Percentiles rank a stretch among this genome's conserved stretches.
Conservation (phyloP, 2,329 filamentous ascomycete species). For the Colletotrichum abscissum region DNA sequence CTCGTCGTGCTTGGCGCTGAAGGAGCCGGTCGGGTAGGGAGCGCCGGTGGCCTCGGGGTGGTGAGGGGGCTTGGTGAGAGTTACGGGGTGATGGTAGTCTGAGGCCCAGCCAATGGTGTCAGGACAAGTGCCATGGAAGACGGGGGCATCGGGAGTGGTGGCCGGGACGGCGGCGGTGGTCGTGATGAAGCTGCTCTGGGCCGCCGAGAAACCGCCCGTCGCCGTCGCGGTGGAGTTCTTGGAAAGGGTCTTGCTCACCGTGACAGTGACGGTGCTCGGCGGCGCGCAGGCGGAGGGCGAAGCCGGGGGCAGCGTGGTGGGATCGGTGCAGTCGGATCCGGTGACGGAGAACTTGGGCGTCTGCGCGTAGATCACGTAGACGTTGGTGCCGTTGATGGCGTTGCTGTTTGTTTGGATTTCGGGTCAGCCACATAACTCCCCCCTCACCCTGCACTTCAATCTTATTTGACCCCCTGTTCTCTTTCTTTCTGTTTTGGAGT, state of each 20-base stretch:
- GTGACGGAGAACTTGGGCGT: constrained; percentile 50
- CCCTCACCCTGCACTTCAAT: background rate
- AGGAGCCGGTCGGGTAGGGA: constrained; percentile 1
- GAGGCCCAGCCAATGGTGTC: constrained; percentile 33
- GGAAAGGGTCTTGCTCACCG: constrained; percentile 35
- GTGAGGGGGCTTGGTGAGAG: constrained; percentile 27
- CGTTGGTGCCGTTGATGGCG: constrained; percentile 57
- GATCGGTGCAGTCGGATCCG: constrained; percentile 44
- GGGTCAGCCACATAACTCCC: background rate
- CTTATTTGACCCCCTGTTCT: background rate
- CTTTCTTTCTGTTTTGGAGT: background rate
- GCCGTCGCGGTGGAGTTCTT: constrained; percentile 34
- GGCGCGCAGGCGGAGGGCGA: constrained; percentile 40
- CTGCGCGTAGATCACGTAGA: constrained; percentile 56
- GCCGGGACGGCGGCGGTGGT: constrained; percentile 17
- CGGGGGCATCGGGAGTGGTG: constrained; percentile 8
- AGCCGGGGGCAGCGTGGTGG: constrained; percentile 34
- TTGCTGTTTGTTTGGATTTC: constrained; percentile 39
- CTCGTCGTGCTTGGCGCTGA: constrained; percentile 12
- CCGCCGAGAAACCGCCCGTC: constrained; percentile 31
- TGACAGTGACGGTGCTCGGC: constrained; percentile 41
- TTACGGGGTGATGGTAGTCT: constrained; percentile 33
- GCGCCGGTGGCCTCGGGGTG: constrained; percentile 13
- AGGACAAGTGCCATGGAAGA: constrained; percentile 32
- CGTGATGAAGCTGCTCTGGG: constrained; percentile 13